Conservation (phyloP, 106 monocot genomes). For the Agapanthus africanus region DNA sequence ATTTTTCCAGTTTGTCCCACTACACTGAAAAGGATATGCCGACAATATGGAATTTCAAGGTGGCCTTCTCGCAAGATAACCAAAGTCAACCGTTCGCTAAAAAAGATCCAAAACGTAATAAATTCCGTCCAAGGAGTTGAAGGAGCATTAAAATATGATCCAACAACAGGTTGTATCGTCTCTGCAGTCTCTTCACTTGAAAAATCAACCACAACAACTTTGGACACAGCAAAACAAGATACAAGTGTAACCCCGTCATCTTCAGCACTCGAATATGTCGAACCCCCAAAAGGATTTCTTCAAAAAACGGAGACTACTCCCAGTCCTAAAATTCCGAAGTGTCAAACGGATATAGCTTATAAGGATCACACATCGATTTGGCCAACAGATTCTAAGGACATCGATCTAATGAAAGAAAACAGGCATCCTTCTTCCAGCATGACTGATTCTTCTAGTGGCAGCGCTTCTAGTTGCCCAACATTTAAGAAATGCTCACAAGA, state of each 20-base stretch:
- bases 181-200: too few species aligned
- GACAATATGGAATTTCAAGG: slow-evolving; percentile 87
- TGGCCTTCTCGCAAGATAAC: slow-evolving; percentile 99
- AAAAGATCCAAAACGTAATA: slow-evolving; percentile 86
- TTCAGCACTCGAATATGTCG: too few species aligned
- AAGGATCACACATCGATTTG: too few species aligned
- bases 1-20: slow-evolving; percentile 85
- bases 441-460: slow-evolving; percentile 75
- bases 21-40: slow-evolving; percentile 89
- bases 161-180: slow-evolving; percentile 65
- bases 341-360: too few species aligned
- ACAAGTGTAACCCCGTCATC: background rate
- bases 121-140: slow-evolving; percentile 91
- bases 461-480: slow-evolving; percentile 54
- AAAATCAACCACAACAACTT: background rate
- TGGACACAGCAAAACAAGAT: background rate
- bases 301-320: slow-evolving; percentile 40
- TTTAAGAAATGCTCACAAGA: slow-evolving; percentile 24
- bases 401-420: slow-evolving; percentile 27
- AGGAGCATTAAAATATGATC: slow-evolving; percentile 78
- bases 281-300: slow-evolving; percentile 5
- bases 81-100: slow-evolving; percentile 85
- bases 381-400: slow-evolving; percentile 7
- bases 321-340: too few species aligned
- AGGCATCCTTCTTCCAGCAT: slow-evolving; percentile 42